Base-by-base conservation (phyloP, 2,329 filamentous ascomycete species). In the Phialophora tarda region DNA sequence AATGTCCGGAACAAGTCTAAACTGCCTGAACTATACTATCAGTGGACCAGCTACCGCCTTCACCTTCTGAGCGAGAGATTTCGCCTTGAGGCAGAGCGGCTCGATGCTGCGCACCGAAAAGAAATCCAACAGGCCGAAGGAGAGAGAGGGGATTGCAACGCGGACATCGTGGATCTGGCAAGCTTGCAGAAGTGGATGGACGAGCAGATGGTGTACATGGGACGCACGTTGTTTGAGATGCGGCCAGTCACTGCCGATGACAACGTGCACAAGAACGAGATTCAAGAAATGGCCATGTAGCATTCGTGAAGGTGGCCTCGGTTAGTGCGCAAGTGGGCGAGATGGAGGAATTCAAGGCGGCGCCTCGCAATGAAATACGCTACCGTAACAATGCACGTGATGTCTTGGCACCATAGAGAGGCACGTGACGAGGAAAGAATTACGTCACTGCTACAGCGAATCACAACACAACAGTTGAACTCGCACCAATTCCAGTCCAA, bases 21-120 rank as follows among this genome's bases (percentile, higher is more conserved):
- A 67, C 76, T 86, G 2, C 77, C 79, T 0, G 82, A 85, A 70
- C 78, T 89, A 2, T 89, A 89, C 76, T 81, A 82, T 65, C 83
- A 88, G 73, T 90, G 85, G 75, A 79, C 80, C 10, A 82, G 86
- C 71, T 90, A 89, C 74, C 84, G 87, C 1, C 81, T 89, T 3
- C 83, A 88, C 69, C 86, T 88, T 10, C 77, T 89, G 14, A 83
- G 87, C 72, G 84, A 88, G 73, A 82, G 86, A 1, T 63, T 51
- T 47, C 57, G 57, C 8, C 10, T 51, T 28, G 57, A 59, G 47
- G 57, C 57, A 17, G 44, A 51, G 11, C 51, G 47, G 8, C 57
- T 59, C 32, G 57, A 59, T 11, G 44, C 24, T 30, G 57, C 44
- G 23, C 47, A 59, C 48, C 57, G 44, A 2, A 32, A 23, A 34